Percentiles rank a stretch among this genome's conserved stretches.
These are phyloP conservation scores for Penicillium fuscoglaucum DNA, from an alignment of 2,329 filamentous ascomycete genomes.

Conservation along the genomic window DNA sequence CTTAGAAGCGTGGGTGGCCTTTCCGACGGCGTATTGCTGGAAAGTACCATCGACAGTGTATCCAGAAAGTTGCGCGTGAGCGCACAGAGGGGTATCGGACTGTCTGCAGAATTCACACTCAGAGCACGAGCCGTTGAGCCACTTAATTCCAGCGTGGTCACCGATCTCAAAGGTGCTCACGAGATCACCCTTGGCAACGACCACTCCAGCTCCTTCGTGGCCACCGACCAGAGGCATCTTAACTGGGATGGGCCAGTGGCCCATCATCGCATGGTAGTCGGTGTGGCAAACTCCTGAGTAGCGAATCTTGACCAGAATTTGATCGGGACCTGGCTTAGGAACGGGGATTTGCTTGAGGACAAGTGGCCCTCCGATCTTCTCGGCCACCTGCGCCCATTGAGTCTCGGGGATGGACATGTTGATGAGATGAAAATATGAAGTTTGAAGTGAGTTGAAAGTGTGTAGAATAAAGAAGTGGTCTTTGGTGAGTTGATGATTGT, in stretches of 20 bases:
- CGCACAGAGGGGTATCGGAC: constrained; percentile 77
- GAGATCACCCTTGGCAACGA: constrained; percentile 73
- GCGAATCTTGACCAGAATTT: constrained; percentile 88
- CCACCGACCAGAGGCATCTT: constrained; percentile 86
- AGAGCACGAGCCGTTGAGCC: constrained; percentile 85
- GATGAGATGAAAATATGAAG: not conserved
- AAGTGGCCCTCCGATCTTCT: constrained; percentile 71
- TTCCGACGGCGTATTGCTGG: constrained; percentile 87
- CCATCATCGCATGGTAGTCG: constrained; percentile 75
- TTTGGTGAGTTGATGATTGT: not conserved
- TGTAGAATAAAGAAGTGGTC: not conserved
- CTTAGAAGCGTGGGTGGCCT: constrained; percentile 78
- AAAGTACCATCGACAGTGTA: constrained; percentile 92
- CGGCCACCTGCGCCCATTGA: constrained; percentile 90
- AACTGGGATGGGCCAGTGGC: constrained; percentile 79
- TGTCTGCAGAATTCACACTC: constrained; percentile 77
- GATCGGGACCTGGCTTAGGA: constrained; percentile 75
- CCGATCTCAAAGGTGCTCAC: constrained; percentile 75
- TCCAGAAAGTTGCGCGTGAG: constrained; percentile 71
- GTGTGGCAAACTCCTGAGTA: constrained; percentile 90
- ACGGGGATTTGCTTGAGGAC: constrained; percentile 66
- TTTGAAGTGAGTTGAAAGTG: not conserved
- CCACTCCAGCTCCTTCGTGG: constrained; percentile 71
- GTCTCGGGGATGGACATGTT: constrained; percentile 64
- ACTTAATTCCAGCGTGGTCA: constrained; percentile 81